Evolutionary conservation across 2,329 filamentous ascomycete species (phyloP).

Genomic region (Fusarium compactum): DNA sequence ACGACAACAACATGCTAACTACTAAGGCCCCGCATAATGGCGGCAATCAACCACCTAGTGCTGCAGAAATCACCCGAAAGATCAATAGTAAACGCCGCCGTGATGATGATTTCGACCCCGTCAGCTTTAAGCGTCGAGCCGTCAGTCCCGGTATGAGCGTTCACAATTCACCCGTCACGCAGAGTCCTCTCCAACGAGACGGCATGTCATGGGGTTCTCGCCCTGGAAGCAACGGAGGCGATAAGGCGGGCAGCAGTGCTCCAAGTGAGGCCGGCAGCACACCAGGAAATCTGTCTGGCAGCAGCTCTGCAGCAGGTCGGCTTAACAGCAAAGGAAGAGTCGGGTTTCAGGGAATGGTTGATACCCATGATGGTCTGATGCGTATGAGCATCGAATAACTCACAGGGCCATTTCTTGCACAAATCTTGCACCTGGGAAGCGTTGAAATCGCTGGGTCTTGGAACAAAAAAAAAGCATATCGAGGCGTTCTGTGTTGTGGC

Average conservation of each 20-base stretch:
- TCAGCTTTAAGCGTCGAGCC: conserved; percentile 89
- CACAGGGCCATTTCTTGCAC: background rate
- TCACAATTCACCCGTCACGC: conserved; percentile 88
- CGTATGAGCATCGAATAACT: conserved; percentile 92
- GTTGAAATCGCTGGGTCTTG: conserved; percentile 3
- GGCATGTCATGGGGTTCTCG: conserved; percentile 78
- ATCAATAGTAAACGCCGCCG: conserved; percentile 85
- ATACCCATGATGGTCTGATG: conserved; percentile 95
- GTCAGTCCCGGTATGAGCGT: conserved; percentile 92
- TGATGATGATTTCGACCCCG: conserved; percentile 90
- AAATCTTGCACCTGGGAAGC: conserved; percentile 1
- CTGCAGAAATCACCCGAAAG: conserved; percentile 81
- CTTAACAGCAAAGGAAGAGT: conserved; percentile 71
- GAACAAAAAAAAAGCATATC: conserved; percentile 32
- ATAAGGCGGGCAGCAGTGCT: conserved; percentile 64
- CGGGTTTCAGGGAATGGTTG: conserved; percentile 91
- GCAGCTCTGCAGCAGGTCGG: conserved; percentile 57
- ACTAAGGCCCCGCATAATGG: conserved; percentile 46
- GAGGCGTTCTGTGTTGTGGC: conserved; percentile 38
- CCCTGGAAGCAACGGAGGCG: conserved; percentile 71
- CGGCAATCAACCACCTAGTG: conserved; percentile 66
- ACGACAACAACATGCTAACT: conserved; percentile 34
- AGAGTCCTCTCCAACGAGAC: conserved; percentile 84
- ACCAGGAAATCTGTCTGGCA: conserved; percentile 43
- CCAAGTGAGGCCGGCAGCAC: conserved; percentile 63